Percentiles rank a stretch among this genome's conserved stretches.
phyloP scores from a whole-genome alignment of 208 protist species.

The Naegleria fowleri region DNA sequence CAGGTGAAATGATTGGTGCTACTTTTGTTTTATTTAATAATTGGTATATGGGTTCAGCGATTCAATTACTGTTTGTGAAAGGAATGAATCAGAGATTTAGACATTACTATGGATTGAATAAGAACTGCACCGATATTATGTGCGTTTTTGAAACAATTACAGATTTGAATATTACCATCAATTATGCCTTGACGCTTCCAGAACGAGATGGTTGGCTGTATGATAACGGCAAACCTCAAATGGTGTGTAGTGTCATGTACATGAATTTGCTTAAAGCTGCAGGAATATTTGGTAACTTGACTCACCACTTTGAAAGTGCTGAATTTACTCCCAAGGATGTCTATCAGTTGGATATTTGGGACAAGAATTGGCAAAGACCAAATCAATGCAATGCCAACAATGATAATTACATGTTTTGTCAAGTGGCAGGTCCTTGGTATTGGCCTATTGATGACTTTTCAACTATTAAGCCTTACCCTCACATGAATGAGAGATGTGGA shows the following conservation, averaged over 20 bases:
- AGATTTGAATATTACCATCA: background rate
- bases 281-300: background rate
- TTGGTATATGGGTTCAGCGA: background rate
- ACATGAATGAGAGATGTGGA: conserved; percentile 10
- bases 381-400: background rate
- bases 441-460: background rate
- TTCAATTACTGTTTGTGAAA: background rate
- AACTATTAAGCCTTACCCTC: background rate
- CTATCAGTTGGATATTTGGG: background rate
- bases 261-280: conserved; percentile 1
- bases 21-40: background rate
- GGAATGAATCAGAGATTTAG: background rate
- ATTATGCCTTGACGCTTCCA: background rate
- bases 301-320: background rate
- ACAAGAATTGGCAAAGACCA: background rate
- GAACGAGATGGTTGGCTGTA: background rate
- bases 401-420: conserved; percentile 3
- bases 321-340: conserved; percentile 25
- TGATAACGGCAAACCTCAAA: background rate
- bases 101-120: background rate
- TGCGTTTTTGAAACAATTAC: background rate
- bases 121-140: background rate
- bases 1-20: background rate
- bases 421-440: conserved; percentile 1
- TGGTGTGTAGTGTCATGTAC: background rate